phyloP scores from a whole-genome alignment of 441 rosid genomes.

The Gossypium aridum region DNA sequence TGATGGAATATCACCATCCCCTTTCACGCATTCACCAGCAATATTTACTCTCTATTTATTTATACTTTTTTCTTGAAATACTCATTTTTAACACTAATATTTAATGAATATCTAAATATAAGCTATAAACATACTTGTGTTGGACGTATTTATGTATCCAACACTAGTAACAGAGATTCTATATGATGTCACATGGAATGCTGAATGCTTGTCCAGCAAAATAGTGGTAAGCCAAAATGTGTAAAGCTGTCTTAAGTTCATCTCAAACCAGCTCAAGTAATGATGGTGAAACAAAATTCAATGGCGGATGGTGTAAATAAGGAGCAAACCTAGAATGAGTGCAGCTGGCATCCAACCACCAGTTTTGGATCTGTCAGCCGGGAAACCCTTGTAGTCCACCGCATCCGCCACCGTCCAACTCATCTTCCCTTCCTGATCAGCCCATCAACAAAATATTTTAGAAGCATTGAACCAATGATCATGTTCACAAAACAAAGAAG shows the following conservation, averaged over 20 bases:
- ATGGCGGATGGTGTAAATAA: not conserved
- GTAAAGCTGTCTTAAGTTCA: not conserved
- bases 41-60: not conserved
- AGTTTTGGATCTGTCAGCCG: slow-evolving; percentile 56
- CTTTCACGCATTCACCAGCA: not conserved
- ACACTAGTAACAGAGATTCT: not conserved
- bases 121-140: not conserved
- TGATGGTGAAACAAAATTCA: slow-evolving; percentile 1
- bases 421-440: slow-evolving; percentile 41
- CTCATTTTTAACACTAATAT: not conserved
- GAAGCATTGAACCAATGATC: not conserved
- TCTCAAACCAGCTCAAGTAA: not conserved
- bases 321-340: slow-evolving; percentile 44
- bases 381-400: slow-evolving; percentile 42
- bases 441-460: not conserved
- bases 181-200: not conserved
- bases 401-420: slow-evolving; percentile 49
- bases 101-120: not conserved
- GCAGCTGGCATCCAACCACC: slow-evolving; percentile 70
- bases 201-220: not conserved
- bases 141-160: not conserved
- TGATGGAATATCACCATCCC: not conserved
- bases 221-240: not conserved
- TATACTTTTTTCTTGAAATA: not conserved
- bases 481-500: not conserved